Evolutionary conservation across 805 yeast species (phyloP), one percentile per base, ranked within the genome.

Genomic region (Candida pseudofarinosa): DNA sequence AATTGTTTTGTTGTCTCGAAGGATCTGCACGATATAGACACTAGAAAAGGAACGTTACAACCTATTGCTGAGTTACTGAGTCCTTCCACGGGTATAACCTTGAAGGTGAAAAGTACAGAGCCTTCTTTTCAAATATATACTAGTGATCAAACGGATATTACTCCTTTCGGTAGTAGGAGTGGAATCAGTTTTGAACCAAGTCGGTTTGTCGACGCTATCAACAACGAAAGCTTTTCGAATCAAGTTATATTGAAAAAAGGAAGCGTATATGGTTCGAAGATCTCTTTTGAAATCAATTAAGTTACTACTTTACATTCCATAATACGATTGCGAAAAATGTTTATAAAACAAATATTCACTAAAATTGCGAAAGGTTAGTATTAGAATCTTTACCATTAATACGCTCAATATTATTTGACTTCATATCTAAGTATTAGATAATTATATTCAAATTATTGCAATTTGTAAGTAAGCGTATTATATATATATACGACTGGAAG

Each of bases 71-170:
- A 65, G 50, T 77, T 79, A 7, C 56, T 56, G 19, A 73, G 75
- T 49, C 76, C 80, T 13, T 62, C 61, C 17, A 61, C 80, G 3
- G 58, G 63, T 5, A 53, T 73, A 38, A 61, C 64, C 37, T 53
- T 82, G 33, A 58, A 59, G 16, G 73, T 76, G 6, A 53, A 58
- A 14, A 67, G 85, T 5, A 82, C 88, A 3, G 88, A 82, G 45
- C 88, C 88, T 4, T 64, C 80, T 2, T 80, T 77, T 67, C 86
- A 81, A 58, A 65, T 82, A 33, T 82, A 81, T 60, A 80, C 86
- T 23, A 85, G 85, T 17, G 81, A 76, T 51, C 64, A 66, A 41
- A 67, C 74, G 35, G 51, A 67, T 40, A 68, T 69, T 30, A 60
- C 63, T 16, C 69, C 61, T 8, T 58, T 57, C 48, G 51, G 58